A percentile compares a stretch with the other conserved stretches of the same genome.
These are phyloP conservation scores for Pichia manshurica DNA, from an alignment of 805 yeast species.

Conservation along the genomic window DNA sequence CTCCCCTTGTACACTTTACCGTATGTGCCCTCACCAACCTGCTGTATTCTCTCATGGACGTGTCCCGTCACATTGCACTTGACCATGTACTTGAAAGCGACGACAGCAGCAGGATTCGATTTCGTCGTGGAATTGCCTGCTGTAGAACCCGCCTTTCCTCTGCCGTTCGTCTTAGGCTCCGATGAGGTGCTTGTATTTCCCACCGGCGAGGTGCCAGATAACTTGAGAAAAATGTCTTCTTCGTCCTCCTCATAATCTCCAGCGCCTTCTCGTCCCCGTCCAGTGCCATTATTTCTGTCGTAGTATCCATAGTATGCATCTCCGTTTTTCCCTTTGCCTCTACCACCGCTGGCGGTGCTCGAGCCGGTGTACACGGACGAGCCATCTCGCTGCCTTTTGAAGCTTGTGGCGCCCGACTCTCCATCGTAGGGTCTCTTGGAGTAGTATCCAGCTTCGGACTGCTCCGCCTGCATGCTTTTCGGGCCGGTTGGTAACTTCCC, in stretches of 20 bases:
- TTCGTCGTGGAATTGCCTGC: no score
- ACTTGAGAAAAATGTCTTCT: constrained; percentile 12
- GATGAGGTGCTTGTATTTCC: not conserved
- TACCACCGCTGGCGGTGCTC: not conserved
- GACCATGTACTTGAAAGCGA: constrained; percentile 6
- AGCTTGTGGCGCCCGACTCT: no score
- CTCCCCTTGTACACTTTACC: constrained; percentile 91
- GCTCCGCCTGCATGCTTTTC: constrained; percentile 5
- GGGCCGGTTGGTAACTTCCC: constrained; percentile 15
- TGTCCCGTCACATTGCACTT: constrained; percentile 24
- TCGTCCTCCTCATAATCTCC: constrained; percentile 3
- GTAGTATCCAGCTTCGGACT: not conserved
- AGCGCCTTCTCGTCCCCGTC: not conserved
- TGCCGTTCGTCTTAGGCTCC: no score
- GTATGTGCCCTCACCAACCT: constrained; percentile 98
- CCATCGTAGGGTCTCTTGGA: not conserved
- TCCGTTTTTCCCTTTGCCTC: not conserved
- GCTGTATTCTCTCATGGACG: constrained; percentile 64
- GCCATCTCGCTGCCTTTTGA: not conserved
- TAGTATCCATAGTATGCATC: not conserved
- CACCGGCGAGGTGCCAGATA: constrained; percentile 1
- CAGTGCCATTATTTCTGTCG: not conserved
- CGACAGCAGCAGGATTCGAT: not conserved
- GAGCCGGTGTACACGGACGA: no score
- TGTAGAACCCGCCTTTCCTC: no score